Conservation (phyloP, 2,329 filamentous ascomycete genomes). For the Epichloe baconii region DNA sequence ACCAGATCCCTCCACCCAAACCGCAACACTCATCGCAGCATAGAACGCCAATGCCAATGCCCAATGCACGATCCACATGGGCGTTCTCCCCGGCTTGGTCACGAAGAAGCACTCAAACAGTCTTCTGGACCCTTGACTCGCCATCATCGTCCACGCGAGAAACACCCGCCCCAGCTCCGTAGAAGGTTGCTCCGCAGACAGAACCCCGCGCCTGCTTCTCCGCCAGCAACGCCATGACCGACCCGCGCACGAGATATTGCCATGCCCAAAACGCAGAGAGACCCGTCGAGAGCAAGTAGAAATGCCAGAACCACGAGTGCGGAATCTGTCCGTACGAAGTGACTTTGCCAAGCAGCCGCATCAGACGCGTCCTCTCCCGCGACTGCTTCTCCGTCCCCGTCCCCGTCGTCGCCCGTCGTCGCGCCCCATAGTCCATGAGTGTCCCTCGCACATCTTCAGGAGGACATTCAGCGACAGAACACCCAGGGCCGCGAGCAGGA, state of each 20-base stretch:
- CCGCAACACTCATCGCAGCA: constrained; percentile 52
- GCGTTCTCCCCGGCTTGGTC: constrained; percentile 47
- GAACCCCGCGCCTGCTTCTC: constrained; percentile 18
- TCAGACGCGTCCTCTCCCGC: neutral
- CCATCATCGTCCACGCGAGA: constrained; percentile 59
- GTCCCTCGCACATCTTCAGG: constrained; percentile 28
- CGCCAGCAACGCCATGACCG: constrained; percentile 35
- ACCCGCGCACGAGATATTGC: constrained; percentile 46
- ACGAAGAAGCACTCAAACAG: constrained; percentile 62
- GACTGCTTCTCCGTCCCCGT: neutral
- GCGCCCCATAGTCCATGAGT: constrained; percentile 39
- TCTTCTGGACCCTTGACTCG: constrained; percentile 60
- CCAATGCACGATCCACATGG: constrained; percentile 83
- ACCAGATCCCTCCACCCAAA: constrained; percentile 80
- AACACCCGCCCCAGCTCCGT: constrained; percentile 51
- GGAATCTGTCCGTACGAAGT: constrained; percentile 46
- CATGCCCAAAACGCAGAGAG: constrained; percentile 63
- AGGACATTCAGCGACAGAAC: constrained; percentile 30
- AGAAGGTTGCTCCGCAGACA: constrained; percentile 7
- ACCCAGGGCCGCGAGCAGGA: constrained; percentile 26
- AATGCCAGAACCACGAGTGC: constrained; percentile 81
- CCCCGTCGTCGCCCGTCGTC: constrained; percentile 13
- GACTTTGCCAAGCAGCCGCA: constrained; percentile 11
- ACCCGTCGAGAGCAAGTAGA: constrained; percentile 61
- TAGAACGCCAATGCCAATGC: constrained; percentile 69